Percentiles rank a stretch among this genome's conserved stretches.
Conservation (phyloP, 2,329 filamentous ascomycete species). For the Aspergillus sergii region DNA sequence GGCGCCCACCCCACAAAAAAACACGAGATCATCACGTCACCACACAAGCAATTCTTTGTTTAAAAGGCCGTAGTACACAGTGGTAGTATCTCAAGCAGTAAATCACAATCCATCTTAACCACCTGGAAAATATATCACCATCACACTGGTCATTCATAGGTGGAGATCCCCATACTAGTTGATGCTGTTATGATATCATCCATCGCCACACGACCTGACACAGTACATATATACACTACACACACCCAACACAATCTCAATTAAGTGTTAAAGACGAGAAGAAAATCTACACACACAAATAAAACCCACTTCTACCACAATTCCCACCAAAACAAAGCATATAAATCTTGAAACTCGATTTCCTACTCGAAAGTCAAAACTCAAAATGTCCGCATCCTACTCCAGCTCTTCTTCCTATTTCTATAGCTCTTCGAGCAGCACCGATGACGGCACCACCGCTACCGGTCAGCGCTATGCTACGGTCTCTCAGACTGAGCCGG, state of each 20-base stretch:
- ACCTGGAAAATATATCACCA: too few species aligned
- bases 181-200: neutral
- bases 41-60: neutral
- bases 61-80: too few species aligned
- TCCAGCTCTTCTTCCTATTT: conserved; percentile 36
- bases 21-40: neutral
- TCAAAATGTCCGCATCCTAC: conserved; percentile 29
- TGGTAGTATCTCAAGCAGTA: neutral
- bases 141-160: too few species aligned
- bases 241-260: neutral
- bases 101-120: neutral
- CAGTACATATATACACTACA: neutral
- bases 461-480: conserved; percentile 36
- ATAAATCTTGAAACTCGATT: too few species aligned
- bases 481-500: conserved; percentile 32
- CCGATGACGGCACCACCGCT: conserved; percentile 28
- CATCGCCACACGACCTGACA: neutral
- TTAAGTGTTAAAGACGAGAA: neutral
- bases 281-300: neutral
- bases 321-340: neutral
- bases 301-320: neutral
- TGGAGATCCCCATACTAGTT: neutral
- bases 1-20: neutral
- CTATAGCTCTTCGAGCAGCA: conserved; percentile 32
- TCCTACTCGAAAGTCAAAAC: neutral